Base-by-base conservation (phyloP, 306 rosid genomes). In the Hylodesmum podocarpum region DNA sequence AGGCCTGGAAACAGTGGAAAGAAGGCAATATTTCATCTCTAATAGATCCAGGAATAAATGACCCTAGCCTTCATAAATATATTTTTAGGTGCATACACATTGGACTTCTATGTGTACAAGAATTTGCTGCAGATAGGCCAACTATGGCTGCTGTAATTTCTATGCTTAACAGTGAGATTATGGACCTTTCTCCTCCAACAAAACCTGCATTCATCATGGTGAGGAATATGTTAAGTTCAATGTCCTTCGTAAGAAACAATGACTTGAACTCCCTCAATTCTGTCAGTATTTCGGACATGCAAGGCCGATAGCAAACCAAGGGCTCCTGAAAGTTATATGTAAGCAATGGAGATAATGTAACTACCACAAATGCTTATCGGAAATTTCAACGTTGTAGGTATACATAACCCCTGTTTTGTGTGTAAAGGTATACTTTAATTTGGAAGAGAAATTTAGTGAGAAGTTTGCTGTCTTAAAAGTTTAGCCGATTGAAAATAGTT, bases 1-100 rank as follows among this genome's bases (percentile, higher is more conserved):
- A 80, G 82, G 82, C 71, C 3, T 84, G 88, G 88, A 77, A 33
- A 43, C 46, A 58, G 14, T 81, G 88, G 85, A 77, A 8, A 0
- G 27, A 53, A 29, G 72, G 9, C 3, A 68, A 77, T 4, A 46
- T 31, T n/a, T 13, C 10, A 73, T 16, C 70, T 18, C 1, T 84
- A 12, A 53, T 84, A 59, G 80, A 72, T 51, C 25, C 58, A 65
- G 59, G 21, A 33, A 58, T 70, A 33, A 31, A 49, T 44, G 62
- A 70, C 58, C 31, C 31, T 11, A 44, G 8, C 10, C 49, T 31
- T n/a, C 21, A 64, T 15, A 16, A 50, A 12, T 1, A n/a, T 25
- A 36, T 76, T 14, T 8, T 11, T 0, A 49, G 71, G 70, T 33
- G 43, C 71, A 78, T 58, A 69, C 77, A 78, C 11, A 78, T 78